These are phyloP conservation scores for Petunia axillaris DNA, from an alignment of 257 asterid genomes.

Conservation along the genomic window DNA sequence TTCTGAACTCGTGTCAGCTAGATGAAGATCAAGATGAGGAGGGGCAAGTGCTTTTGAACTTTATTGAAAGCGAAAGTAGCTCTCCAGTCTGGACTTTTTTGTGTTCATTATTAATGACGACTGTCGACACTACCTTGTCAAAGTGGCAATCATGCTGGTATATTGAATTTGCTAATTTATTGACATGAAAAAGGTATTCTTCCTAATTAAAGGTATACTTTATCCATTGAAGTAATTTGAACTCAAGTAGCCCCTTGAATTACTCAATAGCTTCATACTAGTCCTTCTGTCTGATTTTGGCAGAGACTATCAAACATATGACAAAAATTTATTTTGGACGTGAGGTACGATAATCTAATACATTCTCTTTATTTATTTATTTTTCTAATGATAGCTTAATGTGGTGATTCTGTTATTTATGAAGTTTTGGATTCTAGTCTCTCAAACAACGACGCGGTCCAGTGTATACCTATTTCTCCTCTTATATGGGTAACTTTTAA, in stretches of 20 bases:
- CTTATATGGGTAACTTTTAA: too few relatives aligned
- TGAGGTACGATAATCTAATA: too few relatives aligned
- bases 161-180: too few relatives aligned
- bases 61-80: slow-evolving; percentile 4
- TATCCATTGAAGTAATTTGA: not conserved
- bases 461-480: too few relatives aligned
- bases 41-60: not conserved
- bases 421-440: too few relatives aligned
- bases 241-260: not conserved
- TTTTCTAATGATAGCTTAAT: too few relatives aligned
- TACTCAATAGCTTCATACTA: not conserved
- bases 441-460: too few relatives aligned
- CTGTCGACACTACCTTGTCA: not conserved
- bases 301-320: not conserved
- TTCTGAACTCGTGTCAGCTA: not conserved
- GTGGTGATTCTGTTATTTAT: too few relatives aligned
- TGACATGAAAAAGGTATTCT: too few relatives aligned
- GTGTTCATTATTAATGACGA: not conserved
- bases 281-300: not conserved
- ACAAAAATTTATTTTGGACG: not conserved
- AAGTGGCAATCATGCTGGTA: not conserved
- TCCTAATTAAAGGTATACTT: not conserved
- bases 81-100: not conserved
- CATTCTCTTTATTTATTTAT: too few relatives aligned
- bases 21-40: not conserved